phyloP scores from a whole-genome alignment of 306 rosid species.

The Sophora flavescens region DNA sequence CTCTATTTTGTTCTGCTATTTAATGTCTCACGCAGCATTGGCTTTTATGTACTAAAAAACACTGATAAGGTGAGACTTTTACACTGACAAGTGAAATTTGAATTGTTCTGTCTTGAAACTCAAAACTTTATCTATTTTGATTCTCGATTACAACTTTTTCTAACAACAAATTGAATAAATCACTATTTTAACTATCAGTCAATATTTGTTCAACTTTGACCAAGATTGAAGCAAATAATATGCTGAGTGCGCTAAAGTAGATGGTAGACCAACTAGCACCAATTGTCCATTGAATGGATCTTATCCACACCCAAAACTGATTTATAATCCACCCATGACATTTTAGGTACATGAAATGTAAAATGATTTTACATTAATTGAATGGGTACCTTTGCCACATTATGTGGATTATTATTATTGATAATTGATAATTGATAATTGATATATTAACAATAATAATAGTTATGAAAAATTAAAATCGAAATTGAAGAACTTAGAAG shows the following conservation, averaged over 20 bases:
- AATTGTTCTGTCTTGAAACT: no score
- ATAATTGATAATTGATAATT: background rate
- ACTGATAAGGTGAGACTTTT: no score
- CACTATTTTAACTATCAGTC: background rate
- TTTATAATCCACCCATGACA: no score
- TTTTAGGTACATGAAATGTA: background rate
- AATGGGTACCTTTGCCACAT: background rate
- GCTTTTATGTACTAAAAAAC: no score
- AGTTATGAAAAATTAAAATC: background rate
- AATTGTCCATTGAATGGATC: no score
- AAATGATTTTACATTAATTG: background rate
- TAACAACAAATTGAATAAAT: no score
- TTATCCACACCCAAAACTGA: no score
- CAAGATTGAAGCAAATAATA: background rate
- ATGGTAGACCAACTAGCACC: no score
- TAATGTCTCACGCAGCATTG: no score
- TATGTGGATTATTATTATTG: background rate
- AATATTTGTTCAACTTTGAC: background rate
- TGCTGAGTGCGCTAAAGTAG: no score
- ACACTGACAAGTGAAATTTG: no score
- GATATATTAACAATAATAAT: background rate
- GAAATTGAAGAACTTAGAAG: background rate
- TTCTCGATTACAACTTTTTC: background rate
- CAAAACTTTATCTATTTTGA: background rate
- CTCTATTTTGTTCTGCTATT: no score